phyloP scores from a whole-genome alignment of 257 asterid species.

The Solanum ahanhuiri region DNA sequence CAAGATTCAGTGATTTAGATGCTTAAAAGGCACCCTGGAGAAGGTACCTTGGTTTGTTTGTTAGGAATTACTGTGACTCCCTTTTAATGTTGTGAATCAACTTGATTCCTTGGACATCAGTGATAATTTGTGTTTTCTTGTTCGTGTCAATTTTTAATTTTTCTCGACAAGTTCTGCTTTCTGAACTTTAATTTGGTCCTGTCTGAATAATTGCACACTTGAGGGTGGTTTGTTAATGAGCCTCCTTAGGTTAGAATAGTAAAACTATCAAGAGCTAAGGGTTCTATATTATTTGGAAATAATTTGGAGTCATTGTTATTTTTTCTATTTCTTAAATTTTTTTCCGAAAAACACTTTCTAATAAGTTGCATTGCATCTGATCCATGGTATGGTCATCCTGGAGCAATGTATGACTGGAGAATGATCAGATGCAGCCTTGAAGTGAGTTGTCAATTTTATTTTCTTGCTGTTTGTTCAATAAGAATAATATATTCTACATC shows the following conservation, averaged over 20 bases:
- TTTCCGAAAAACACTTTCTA: conserved; percentile 4
- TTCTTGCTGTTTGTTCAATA: background rate
- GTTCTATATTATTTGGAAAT: background rate
- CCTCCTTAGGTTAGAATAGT: background rate
- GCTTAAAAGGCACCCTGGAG: conserved; percentile 84
- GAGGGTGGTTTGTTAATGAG: background rate
- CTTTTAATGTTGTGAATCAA: conserved; percentile 10
- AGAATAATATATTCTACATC: background rate
- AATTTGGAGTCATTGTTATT: conserved; percentile 6
- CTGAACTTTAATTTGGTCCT: background rate
- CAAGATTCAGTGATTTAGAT: conserved; percentile 86
- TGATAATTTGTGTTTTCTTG: background rate
- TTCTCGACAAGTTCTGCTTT: background rate
- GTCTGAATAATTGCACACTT: background rate
- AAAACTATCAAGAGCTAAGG: background rate
- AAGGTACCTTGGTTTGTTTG: conserved; percentile 94
- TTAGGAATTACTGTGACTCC: conserved; percentile 58
- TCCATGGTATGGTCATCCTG: conserved; percentile 67
- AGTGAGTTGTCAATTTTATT: conserved; percentile 30
- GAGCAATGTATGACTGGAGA: conserved; percentile 59
- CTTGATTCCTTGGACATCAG: background rate
- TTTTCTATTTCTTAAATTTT: conserved; percentile 5
- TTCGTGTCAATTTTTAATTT: background rate
- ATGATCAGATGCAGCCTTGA: conserved; percentile 44
- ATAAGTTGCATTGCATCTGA: conserved; percentile 42